Evolutionary conservation across 176 grass and related monocot species (phyloP).

Genomic region (Tuctoria greenei): DNA sequence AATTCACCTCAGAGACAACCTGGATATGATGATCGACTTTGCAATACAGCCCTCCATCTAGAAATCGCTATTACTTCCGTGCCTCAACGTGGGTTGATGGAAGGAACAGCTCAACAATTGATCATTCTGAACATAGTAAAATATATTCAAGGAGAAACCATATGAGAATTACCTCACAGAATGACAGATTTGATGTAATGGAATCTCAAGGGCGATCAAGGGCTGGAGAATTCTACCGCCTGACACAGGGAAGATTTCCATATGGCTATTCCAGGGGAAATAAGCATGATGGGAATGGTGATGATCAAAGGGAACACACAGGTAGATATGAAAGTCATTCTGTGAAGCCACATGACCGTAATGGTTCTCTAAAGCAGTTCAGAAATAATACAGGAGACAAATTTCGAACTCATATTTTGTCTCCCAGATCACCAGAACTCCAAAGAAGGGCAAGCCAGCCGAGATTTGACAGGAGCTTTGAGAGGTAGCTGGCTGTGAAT

Average conservation of each 20-base stretch:
- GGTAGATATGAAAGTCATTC: conserved; percentile 50
- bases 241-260: conserved; percentile 50
- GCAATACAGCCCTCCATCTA: conserved; percentile 43
- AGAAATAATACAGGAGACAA: conserved; percentile 52
- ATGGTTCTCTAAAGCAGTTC: conserved; percentile 44
- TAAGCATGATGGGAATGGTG: conserved; percentile 42
- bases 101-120: conserved; percentile 56
- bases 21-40: conserved; percentile 58
- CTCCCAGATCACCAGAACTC: conserved; percentile 47
- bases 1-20: conserved; percentile 56
- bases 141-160: conserved; percentile 56
- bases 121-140: conserved; percentile 56
- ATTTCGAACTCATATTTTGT: conserved; percentile 43
- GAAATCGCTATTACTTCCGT: conserved; percentile 51
- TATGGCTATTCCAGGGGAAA: conserved; percentile 55
- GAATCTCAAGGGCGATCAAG: conserved; percentile 52
- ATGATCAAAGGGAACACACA: conserved; percentile 47
- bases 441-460: conserved; percentile 54
- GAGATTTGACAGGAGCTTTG: conserved; percentile 49
- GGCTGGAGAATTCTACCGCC: conserved; percentile 49
- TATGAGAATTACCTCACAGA: conserved; percentile 35
- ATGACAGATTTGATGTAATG: conserved; percentile 44
- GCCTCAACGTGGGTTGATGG: conserved; percentile 68
- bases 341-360: conserved; percentile 51
- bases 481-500: conserved; percentile 44